Evolutionary conservation across 2,329 filamentous ascomycete genomes (phyloP).

Genomic region (Mariannaea elegans): DNA sequence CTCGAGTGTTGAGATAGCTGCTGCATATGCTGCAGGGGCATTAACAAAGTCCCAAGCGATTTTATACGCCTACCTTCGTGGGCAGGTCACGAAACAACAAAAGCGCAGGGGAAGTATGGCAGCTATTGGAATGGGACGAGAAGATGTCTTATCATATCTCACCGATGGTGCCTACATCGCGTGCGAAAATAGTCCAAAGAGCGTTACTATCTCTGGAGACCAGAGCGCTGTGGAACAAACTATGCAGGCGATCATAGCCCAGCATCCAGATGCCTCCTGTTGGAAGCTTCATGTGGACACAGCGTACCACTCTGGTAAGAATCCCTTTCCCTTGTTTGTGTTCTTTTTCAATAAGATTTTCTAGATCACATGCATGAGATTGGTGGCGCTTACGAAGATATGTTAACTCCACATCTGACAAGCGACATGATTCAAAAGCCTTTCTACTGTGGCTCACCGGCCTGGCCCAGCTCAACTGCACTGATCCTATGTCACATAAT

Average conservation of each 20-base stretch:
- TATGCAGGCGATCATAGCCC: slow-evolving; percentile 1
- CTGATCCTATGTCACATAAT: too few relatives aligned
- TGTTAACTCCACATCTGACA: slow-evolving; percentile 33
- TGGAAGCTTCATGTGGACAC: slow-evolving; percentile 1
- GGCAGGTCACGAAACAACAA: neutral
- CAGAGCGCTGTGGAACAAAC: neutral
- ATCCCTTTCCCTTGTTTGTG: too few relatives aligned
- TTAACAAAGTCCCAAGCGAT: neutral
- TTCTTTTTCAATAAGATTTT: neutral
- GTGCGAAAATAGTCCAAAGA: slow-evolving; percentile 21
- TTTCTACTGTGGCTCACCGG: too few relatives aligned
- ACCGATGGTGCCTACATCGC: slow-evolving; percentile 1
- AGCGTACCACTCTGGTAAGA: slow-evolving; percentile 23
- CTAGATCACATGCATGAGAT: neutral
- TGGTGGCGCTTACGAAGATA: neutral
- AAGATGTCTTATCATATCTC: neutral
- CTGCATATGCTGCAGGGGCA: slow-evolving; percentile 1
- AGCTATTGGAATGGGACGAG: slow-evolving; percentile 11
- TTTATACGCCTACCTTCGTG: neutral
- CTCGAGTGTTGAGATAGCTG: slow-evolving; percentile 21
- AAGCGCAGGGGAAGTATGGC: slow-evolving; percentile 4
- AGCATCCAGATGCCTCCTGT: slow-evolving; percentile 7
- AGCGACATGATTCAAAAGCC: too few relatives aligned
- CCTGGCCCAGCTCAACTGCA: too few relatives aligned
- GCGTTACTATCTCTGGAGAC: slow-evolving; percentile 16